Conservation (phyloP, 1,284 basidiomycete species). For the Phellinidium pouzarii region DNA sequence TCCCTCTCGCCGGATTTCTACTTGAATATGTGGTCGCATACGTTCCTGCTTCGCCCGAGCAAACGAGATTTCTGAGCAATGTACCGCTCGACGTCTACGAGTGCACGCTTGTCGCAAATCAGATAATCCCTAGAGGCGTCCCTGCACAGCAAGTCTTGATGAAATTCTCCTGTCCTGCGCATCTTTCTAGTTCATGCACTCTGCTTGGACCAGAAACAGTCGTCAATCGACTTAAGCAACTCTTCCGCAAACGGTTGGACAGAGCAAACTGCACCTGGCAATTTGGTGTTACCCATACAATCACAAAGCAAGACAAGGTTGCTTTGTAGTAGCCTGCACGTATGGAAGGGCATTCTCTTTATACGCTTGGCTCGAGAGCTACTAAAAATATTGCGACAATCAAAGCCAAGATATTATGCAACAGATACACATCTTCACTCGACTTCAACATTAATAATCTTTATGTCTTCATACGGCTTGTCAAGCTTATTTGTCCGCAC, state of each 20-base stretch:
- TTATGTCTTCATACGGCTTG: conserved; percentile 87
- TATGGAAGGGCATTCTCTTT: not conserved
- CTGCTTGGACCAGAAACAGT: conserved; percentile 3
- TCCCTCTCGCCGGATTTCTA: conserved; percentile 47
- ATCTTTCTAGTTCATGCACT: conserved; percentile 19
- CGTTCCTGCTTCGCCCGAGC: conserved; percentile 31
- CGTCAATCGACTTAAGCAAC: not conserved
- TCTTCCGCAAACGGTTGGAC: conserved; percentile 8
- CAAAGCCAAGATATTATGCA: not conserved
- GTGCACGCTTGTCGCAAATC: conserved; percentile 23
- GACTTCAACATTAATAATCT: conserved; percentile 74
- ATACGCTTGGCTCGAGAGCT: not conserved
- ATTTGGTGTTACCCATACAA: conserved; percentile 22
- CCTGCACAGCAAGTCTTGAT: conserved; percentile 26
- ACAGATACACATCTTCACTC: conserved; percentile 34
- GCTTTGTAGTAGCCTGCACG: conserved; percentile 27
- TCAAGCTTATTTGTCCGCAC: conserved; percentile 75
- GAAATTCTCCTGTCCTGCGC: conserved; percentile 37
- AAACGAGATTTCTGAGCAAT: conserved; percentile 34
- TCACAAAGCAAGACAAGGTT: conserved; percentile 34
- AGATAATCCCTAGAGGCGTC: not conserved
- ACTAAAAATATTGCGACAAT: not conserved
- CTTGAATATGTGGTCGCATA: conserved; percentile 56
- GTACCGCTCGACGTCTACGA: conserved; percentile 45
- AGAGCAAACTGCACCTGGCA: not conserved